These are phyloP conservation scores for Tephrocybe sp. DNA, from an alignment of 768 basidiomycete genomes.

Conservation along the genomic window DNA sequence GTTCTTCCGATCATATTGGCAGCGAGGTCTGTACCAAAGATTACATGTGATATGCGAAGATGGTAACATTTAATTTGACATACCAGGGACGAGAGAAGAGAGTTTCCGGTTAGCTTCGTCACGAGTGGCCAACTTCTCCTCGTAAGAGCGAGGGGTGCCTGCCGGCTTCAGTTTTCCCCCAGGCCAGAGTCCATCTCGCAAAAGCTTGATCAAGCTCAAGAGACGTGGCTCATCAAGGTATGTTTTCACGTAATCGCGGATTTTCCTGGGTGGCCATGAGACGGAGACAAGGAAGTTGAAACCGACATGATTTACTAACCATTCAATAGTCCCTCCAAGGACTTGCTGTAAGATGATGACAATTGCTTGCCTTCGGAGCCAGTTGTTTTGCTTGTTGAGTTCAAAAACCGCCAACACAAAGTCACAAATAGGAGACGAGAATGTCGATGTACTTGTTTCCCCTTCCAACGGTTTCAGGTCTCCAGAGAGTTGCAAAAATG, in stretches of 20 bases:
- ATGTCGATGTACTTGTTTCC: conserved; percentile 84
- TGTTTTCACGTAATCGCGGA: conserved; percentile 72
- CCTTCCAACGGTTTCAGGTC: conserved; percentile 82
- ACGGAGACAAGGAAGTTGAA: neutral
- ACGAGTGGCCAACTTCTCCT: conserved; percentile 77
- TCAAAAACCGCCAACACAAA: conserved; percentile 91
- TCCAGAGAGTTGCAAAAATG: conserved; percentile 69
- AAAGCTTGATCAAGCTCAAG: conserved; percentile 57
- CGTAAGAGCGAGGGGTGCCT: conserved; percentile 62
- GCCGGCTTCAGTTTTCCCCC: conserved; percentile 70
- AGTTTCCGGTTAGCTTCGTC: conserved; percentile 90
- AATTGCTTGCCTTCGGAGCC: conserved; percentile 93
- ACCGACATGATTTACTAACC: conserved; percentile 50
- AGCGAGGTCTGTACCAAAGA: conserved; percentile 64
- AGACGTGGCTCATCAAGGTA: conserved; percentile 70
- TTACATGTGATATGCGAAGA: neutral
- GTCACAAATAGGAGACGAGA: conserved; percentile 93
- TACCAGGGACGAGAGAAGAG: conserved; percentile 89
- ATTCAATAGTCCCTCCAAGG: conserved; percentile 91
- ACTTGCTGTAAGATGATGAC: conserved; percentile 96
- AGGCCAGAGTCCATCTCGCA: conserved; percentile 83
- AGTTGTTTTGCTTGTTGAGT: conserved; percentile 93
- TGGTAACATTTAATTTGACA: conserved; percentile 3
- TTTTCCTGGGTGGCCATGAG: conserved; percentile 54
- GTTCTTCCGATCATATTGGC: conserved; percentile 98